Evolutionary conservation across 2,329 filamentous ascomycete genomes (phyloP).

Genomic region (Penicillium sumatraense): DNA sequence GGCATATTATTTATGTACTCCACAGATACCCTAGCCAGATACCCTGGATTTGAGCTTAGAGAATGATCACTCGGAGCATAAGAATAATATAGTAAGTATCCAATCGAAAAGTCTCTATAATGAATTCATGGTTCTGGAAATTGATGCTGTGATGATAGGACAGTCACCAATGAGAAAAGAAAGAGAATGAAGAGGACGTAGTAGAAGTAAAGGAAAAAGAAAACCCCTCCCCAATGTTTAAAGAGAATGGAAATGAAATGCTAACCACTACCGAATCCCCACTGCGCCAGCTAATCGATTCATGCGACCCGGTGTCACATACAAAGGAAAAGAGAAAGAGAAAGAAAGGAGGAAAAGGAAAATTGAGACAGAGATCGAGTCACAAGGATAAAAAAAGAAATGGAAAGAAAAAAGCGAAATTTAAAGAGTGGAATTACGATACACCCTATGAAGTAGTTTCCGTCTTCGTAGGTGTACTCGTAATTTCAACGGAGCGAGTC

Average conservation of each 20-base stretch:
- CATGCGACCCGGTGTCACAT: conserved; percentile 17
- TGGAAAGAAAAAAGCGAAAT: no score
- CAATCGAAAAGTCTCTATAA: not conserved
- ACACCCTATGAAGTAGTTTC: conserved; percentile 34
- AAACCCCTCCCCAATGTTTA: not conserved
- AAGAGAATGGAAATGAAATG: conserved; percentile 9
- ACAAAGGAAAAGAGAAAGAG: conserved; percentile 8
- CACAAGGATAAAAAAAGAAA: no score
- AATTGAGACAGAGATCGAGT: conserved; percentile 5
- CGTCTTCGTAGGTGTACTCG: conserved; percentile 25
- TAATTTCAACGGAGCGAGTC: conserved; percentile 42
- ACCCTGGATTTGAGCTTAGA: no score
- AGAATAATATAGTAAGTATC: no score
- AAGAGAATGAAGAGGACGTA: conserved; percentile 3
- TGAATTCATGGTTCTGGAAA: not conserved
- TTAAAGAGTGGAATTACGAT: no score
- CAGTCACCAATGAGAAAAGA: not conserved
- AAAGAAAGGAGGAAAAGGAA: conserved; percentile 6
- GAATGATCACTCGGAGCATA: no score
- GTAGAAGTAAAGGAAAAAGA: not conserved
- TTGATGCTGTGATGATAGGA: not conserved
- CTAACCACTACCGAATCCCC: conserved; percentile 14
- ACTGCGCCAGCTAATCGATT: conserved; percentile 29
- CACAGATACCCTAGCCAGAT: no score
- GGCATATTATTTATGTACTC: no score